Conservation (phyloP, 2,329 filamentous ascomycete genomes). For the Seiridium cupressi region DNA sequence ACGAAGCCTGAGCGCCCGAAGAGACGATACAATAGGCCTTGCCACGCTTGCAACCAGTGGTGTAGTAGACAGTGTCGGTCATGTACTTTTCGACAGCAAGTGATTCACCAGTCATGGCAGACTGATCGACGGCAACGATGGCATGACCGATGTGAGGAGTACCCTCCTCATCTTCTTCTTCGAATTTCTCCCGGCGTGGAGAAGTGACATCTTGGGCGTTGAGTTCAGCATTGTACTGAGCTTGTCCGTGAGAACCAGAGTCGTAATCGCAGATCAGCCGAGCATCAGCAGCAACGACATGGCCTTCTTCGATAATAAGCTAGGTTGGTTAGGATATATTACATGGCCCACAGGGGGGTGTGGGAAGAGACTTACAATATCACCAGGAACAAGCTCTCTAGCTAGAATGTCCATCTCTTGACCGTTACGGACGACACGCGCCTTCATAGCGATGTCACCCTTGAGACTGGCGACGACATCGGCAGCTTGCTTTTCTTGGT, state of each 20-base stretch:
- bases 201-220: conserved; percentile 50
- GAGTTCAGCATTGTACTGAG: conserved; percentile 64
- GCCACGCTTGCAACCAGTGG: conserved; percentile 73
- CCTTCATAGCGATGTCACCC: conserved; percentile 74
- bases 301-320: conserved; percentile 67
- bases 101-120: conserved; percentile 73
- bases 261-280: conserved; percentile 70
- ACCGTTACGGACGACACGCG: conserved; percentile 64
- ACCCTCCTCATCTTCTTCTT: conserved; percentile 58
- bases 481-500: conserved; percentile 74
- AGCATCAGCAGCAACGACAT: conserved; percentile 65
- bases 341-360: background rate
- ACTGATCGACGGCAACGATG: conserved; percentile 69
- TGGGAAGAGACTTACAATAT: conserved; percentile 54
- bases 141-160: conserved; percentile 58
- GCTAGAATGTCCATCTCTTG: conserved; percentile 65
- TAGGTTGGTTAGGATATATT: conserved; percentile 24
- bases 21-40: conserved; percentile 67
- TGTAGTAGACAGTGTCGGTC: conserved; percentile 71
- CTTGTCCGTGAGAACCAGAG: conserved; percentile 59
- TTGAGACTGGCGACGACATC: conserved; percentile 70
- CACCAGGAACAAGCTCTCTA: conserved; percentile 69
- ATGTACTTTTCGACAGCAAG: conserved; percentile 73
- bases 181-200: conserved; percentile 57
- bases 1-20: conserved; percentile 64